Base-by-base conservation (phyloP, 1,284 basidiomycete genomes). In the Ceratobasidium papillatum region DNA sequence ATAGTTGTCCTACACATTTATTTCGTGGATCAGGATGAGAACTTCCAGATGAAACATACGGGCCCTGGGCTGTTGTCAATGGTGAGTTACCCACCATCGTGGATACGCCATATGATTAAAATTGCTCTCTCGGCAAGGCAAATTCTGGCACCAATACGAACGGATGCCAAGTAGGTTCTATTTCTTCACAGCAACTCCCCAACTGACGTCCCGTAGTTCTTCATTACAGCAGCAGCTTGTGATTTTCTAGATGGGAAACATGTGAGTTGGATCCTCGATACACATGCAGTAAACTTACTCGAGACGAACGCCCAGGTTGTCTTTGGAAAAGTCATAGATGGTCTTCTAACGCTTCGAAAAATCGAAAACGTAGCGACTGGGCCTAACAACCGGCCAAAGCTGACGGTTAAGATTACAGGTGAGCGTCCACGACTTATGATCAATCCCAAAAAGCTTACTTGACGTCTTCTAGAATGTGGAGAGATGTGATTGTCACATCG, bases 201-300 rank as follows among this genome's bases (percentile, higher is more conserved):
- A 62, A 25, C 49, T 59, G 34, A 51, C 5, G 8, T 17, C n/a
- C n/a, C 32, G 12, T 79, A 98, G 90, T 99, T 99, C 86, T 99
- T 99, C 86, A 92, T 99, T 80, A 99, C 97, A 0, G 95, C 94
- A 0, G 94, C 91, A 17, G 92, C 94, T 75, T 96, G 95, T 77
- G 93, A 95, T 78, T 99, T 99, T 82, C 86, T 98, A 51, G 95
- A 98, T 80, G 93, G 92, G 68, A 98, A 98, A 81, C 96, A 98
- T 81, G 91, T 51, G 43, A 30, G 68, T 51, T 59, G 27, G 41
- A 9, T 25, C 19, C 19, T 27, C 41, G 34, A 17, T 22, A 51
- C n/a, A 8, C 9, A 12, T 7, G 19, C 19, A n/a, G 52, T 66
- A 2, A 38, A 34, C 17, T 43, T 14, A 41, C 45, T 69, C 25